These are phyloP conservation scores for Podaxis mareebaensis DNA, from an alignment of 768 basidiomycete species.

Conservation along the genomic window DNA sequence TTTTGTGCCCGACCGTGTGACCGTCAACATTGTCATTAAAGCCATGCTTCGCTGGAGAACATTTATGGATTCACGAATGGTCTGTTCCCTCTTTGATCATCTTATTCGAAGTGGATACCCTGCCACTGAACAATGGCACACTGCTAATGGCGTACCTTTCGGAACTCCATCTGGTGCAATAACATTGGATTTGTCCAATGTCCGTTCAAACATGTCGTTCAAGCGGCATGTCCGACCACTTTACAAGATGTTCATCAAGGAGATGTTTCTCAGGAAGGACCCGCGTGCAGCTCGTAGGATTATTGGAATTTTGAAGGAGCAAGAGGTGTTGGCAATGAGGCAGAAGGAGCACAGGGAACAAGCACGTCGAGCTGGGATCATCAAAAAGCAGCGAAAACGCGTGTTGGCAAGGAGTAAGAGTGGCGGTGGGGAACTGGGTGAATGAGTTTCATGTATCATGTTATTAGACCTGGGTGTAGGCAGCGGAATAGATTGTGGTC, in stretches of 20 bases:
- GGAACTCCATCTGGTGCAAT: slow-evolving; percentile 30
- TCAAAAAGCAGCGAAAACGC: slow-evolving; percentile 28
- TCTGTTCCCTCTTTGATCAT: slow-evolving; percentile 65
- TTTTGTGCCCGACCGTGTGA: slow-evolving; percentile 67
- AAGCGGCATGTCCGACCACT: slow-evolving; percentile 63
- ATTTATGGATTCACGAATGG: slow-evolving; percentile 39
- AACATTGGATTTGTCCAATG: slow-evolving; percentile 37
- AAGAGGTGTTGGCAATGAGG: slow-evolving; percentile 29
- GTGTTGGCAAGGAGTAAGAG: not conserved
- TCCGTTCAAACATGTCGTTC: slow-evolving; percentile 47
- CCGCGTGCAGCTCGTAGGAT: slow-evolving; percentile 50
- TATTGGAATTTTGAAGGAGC: slow-evolving; percentile 54
- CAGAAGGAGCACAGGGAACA: slow-evolving; percentile 33
- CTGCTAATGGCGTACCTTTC: slow-evolving; percentile 43
- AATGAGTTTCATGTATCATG: not conserved
- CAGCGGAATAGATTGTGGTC: not conserved
- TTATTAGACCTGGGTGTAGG: not conserved
- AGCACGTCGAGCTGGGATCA: slow-evolving; percentile 32
- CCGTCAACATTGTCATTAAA: slow-evolving; percentile 69
- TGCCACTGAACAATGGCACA: slow-evolving; percentile 31
- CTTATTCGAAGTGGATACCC: slow-evolving; percentile 64
- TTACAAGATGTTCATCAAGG: slow-evolving; percentile 73
- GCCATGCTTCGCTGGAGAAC: slow-evolving; percentile 53
- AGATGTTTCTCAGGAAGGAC: slow-evolving; percentile 59
- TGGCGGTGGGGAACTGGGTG: not conserved